Evolutionary conservation across 2,329 filamentous ascomycete species (phyloP), one percentile per base, ranked within the genome.

Genomic region (Hypoxylon sp.): DNA sequence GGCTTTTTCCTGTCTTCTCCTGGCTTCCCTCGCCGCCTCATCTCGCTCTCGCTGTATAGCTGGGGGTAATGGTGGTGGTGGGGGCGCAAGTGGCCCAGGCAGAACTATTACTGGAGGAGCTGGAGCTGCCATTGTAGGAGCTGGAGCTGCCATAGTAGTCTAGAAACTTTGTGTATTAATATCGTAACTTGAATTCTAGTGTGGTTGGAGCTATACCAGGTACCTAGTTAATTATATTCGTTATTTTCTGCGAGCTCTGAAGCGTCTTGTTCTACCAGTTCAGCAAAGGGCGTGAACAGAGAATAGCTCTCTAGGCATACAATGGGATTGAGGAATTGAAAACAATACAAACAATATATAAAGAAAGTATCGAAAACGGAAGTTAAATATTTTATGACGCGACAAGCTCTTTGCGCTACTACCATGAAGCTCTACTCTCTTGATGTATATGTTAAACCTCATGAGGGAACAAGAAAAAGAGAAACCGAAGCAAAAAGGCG

Each of bases 1-100:
- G n/a, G 57, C 52, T 17, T 63, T 61, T 13, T 57, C 41, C 25
- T 70, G 67, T 13, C 58, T 53, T 36, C 58, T 45, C 14, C 19
- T 14, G 5, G 55, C 43, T 59, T 69, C 64, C 23, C 32, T 49
- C 21, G 9, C 2, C 3, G 25, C 11, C 19, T 49, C 23, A 9
- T 23, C 25, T 17, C 7, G 5, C 25, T 28, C 21, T 57, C 19
- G 10, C 6, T n/a, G 21, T 17, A 9, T 11, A 21, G 38, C 17
- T 19, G 38, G 17, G 36, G 36, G 5, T n/a, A 19, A 10, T 19
- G 38, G 38, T n/a, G 6, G n/a, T 7, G 38, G n/a, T 3, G n/a
- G 38, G 3, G 38, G n/a, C 3, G 13, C 3, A n/a, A 14, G 36
- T n/a, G 13, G 36, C 14, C 14, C n/a, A 19, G 38, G n/a, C 38